These are phyloP conservation scores for Gossypium sturtianum DNA, from an alignment of 345 rosid species.

Conservation along the genomic window DNA sequence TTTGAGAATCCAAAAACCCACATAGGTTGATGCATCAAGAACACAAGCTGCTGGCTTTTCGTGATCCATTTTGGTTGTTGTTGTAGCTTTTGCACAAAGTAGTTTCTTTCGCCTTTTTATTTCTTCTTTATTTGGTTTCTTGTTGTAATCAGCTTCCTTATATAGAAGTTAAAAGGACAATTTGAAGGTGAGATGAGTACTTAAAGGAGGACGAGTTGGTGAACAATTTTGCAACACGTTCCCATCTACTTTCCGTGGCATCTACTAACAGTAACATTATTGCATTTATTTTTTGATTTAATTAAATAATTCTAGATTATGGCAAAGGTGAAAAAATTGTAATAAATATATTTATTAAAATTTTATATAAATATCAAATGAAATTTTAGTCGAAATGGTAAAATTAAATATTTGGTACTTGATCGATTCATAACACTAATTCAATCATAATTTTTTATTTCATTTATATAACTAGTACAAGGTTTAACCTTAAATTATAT, in stretches of 20 bases:
- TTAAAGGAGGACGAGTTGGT: conserved; percentile 49
- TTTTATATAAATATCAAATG: too few species aligned
- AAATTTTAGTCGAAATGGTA: too few species aligned
- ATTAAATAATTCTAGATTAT: too few species aligned
- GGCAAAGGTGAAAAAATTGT: too few species aligned
- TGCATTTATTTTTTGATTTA: too few species aligned
- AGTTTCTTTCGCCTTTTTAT: not conserved
- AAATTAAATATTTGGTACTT: too few species aligned
- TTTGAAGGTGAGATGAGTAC: conserved; percentile 17
- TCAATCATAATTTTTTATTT: too few species aligned
- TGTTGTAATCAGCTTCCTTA: not conserved
- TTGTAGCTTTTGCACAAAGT: not conserved
- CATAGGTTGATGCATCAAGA: conserved; percentile 83
- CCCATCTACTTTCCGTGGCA: conserved; percentile 34
- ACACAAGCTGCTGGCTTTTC: conserved; percentile 53
- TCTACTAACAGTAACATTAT: too few species aligned
- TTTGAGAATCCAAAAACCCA: conserved; percentile 85
- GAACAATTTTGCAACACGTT: conserved; percentile 55
- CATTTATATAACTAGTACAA: too few species aligned
- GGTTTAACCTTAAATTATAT: too few species aligned
- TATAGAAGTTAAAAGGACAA: conserved; percentile 20
- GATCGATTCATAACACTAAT: too few species aligned
- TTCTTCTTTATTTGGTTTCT: not conserved
- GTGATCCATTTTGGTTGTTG: conserved; percentile 25
- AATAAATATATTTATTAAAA: too few species aligned